Evolutionary conservation across 2,329 filamentous ascomycete species (phyloP), one percentile per base, ranked within the genome.

Genomic region (Clonostachys chloroleuca): DNA sequence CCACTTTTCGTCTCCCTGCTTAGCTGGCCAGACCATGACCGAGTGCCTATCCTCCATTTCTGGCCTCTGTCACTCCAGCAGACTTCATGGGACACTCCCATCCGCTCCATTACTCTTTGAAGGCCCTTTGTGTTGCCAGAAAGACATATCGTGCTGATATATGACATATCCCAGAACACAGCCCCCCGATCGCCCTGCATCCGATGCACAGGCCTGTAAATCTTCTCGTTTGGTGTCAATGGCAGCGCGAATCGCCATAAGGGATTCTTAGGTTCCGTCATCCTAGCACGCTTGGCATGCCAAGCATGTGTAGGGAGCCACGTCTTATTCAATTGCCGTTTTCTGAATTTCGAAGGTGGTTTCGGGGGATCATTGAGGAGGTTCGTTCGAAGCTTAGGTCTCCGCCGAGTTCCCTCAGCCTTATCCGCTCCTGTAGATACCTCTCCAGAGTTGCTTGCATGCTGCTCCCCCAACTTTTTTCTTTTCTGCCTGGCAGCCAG

Each of bases 281-380:
- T 95, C 50, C 81, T 87, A 18, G 94, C 90, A 50, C 94, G 77
- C 66, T 99, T 99, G 3, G 92, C 85, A 67, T 96, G 92, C 80
- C 88, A 99, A 53, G 95, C 70, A 64, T 99, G 94, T 7, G 94
- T 97, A 0, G 94, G 94, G 14, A 99, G 74, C 90, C 92, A 96
- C 4, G 88, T 91, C 72, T 97, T 97, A 64, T 88, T 78, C 42
- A 86, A 72, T 62, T 97, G 92, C 34, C 94, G 84, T 67, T 90
- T 94, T 54, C 86, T 83, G 62, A 90, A 97, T 58, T 86, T 92
- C 18, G 69, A 80, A 41, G 76, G 77, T 3, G 82, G 62, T 44
- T 59, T 63, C 0, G 68, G 70, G 3, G 83, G 64, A 63, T 80
- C 74, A 47, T 89, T 87, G 44, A 92, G 75, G 46, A 70, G 73